phyloP scores from a whole-genome alignment of 176 grass and related monocot species.

The Carex littledalei region DNA sequence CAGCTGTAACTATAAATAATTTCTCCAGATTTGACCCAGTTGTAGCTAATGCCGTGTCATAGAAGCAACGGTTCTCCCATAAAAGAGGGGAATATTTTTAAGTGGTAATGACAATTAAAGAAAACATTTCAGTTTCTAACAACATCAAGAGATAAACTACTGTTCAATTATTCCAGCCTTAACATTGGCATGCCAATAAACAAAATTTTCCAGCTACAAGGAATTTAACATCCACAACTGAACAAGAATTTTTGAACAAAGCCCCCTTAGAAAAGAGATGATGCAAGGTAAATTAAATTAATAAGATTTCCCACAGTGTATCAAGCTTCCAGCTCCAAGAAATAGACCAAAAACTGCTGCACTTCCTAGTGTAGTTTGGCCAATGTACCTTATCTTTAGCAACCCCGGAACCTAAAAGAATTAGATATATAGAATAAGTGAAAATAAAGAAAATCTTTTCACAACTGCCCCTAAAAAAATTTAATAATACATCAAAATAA shows the following conservation, averaged over 20 bases:
- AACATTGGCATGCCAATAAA: not conserved
- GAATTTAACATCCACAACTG: slow-evolving; percentile 4
- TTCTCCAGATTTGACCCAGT: not conserved
- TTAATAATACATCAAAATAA: not conserved
- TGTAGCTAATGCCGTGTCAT: not conserved
- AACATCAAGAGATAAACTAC: not conserved
- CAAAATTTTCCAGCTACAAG: slow-evolving; percentile 14
- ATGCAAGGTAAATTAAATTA: slow-evolving; percentile 29
- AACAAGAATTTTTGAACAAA: slow-evolving; percentile 12
- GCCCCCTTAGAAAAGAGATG: slow-evolving; percentile 3
- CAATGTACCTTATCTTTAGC: slow-evolving; percentile 90
- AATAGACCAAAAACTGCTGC: slow-evolving; percentile 85
- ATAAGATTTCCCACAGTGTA: slow-evolving; percentile 88
- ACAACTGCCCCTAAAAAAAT: not conserved
- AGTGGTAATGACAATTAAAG: not conserved
- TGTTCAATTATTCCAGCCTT: slow-evolving; percentile 19
- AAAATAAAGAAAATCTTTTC: not conserved
- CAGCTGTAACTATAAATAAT: not conserved
- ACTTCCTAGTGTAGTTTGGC: slow-evolving; percentile 67
- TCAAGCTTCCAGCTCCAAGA: slow-evolving; percentile 91
- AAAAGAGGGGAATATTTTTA: not conserved
- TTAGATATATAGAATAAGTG: not conserved
- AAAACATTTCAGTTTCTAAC: not conserved
- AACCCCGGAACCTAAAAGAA: slow-evolving; percentile 62
- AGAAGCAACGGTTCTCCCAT: not conserved